Evolutionary conservation across 768 basidiomycete genomes (phyloP).

Genomic region (Phaeolepiota aurea): DNA sequence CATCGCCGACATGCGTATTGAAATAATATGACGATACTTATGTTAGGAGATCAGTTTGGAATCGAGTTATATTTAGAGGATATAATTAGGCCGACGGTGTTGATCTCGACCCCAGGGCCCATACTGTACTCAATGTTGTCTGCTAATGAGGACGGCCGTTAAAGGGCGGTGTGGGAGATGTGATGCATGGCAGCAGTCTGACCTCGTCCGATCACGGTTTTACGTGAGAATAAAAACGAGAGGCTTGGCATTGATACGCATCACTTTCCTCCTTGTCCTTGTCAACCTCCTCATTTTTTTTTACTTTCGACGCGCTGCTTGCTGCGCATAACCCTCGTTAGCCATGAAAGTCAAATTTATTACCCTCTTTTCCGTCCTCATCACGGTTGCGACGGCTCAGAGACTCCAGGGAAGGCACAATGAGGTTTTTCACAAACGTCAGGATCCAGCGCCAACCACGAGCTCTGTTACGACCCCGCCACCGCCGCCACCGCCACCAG

Average conservation of each 20-base stretch:
- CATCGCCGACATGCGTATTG: too few relatives aligned
- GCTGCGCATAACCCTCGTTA: neutral
- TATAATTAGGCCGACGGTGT: too few relatives aligned
- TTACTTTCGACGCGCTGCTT: neutral
- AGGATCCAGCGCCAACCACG: neutral
- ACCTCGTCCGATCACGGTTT: neutral
- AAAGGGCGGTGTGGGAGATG: too few relatives aligned
- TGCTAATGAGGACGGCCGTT: too few relatives aligned
- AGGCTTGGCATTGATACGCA: neutral
- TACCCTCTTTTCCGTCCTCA: neutral
- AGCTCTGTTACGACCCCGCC: neutral
- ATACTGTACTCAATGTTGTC: too few relatives aligned
- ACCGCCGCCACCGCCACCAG: slow-evolving; percentile 9
- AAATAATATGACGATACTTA: too few relatives aligned
- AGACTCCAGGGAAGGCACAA: neutral
- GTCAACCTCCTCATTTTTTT: neutral
- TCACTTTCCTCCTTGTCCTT: neutral
- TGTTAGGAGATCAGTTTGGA: too few relatives aligned
- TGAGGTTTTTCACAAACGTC: neutral
- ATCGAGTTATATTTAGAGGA: too few relatives aligned
- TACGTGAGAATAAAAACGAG: neutral
- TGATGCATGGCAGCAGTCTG: too few relatives aligned
- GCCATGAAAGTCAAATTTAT: neutral
- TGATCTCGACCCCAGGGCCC: too few relatives aligned
- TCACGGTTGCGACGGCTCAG: neutral